phyloP scores from a whole-genome alignment of 139 green algal genomes.

The Edaphochlamys debaryana region DNA sequence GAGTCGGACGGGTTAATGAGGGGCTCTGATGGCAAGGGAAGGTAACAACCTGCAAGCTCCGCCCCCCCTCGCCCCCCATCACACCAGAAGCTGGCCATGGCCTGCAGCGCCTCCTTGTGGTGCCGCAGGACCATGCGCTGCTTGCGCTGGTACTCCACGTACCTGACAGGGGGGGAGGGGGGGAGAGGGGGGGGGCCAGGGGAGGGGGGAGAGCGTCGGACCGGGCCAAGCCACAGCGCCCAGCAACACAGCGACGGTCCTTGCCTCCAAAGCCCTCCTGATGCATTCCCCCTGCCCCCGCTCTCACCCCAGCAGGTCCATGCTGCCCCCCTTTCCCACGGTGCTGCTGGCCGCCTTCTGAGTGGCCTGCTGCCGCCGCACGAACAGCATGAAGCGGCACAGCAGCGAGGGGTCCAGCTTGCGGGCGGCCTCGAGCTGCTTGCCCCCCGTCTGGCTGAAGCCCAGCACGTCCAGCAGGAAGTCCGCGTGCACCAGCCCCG shows the following conservation, averaged over 20 bases:
- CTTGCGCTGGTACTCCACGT: constrained; percentile 40
- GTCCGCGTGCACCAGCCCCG: constrained; percentile 16
- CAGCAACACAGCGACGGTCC: no score
- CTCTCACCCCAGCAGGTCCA: constrained; percentile 30
- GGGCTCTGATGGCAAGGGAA: background rate
- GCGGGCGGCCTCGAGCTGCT: constrained; percentile 11
- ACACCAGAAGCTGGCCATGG: constrained; percentile 38
- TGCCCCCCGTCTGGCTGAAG: constrained; percentile 9
- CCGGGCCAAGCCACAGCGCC: background rate
- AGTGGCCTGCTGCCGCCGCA: constrained; percentile 11
- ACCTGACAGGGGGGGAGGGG: background rate
- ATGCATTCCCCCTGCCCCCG: no score
- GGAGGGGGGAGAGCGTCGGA: no score
- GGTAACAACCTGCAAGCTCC: no score
- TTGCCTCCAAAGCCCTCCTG: no score
- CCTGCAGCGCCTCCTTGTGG: constrained; percentile 24
- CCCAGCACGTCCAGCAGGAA: constrained; percentile 33
- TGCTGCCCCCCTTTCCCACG: background rate
- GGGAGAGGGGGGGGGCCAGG: no score
- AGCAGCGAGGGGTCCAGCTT: constrained; percentile 15
- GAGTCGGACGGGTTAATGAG: background rate
- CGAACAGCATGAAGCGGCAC: constrained; percentile 30
- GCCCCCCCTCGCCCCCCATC: background rate
- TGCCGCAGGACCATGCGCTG: constrained; percentile 36
- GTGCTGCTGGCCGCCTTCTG: constrained; percentile 6